These are phyloP conservation scores for Colletotrichum phormii DNA, from an alignment of 2,329 filamentous ascomycete genomes.

Conservation along the genomic window DNA sequence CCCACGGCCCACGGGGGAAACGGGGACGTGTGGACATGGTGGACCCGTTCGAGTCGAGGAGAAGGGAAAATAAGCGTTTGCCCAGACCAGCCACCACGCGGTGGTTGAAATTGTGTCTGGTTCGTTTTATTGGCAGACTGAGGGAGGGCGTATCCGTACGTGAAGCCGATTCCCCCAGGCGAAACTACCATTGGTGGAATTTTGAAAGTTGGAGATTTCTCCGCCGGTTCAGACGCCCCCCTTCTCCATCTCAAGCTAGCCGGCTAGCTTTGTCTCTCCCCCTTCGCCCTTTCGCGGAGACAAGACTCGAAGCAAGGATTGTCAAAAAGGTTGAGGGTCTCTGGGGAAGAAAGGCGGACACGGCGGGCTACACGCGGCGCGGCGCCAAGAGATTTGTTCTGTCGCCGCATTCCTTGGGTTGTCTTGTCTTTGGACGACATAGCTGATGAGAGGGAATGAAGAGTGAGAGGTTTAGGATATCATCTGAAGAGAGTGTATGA, in stretches of 20 bases:
- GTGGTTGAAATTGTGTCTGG: constrained; percentile 1
- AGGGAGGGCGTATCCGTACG: neutral
- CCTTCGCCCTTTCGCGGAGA: neutral
- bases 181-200: constrained; percentile 34
- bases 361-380: constrained; percentile 15
- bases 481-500: neutral
- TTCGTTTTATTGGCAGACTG: neutral
- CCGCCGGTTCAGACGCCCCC: constrained; percentile 12
- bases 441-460: neutral
- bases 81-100: constrained; percentile 32
- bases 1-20: neutral
- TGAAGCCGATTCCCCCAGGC: neutral
- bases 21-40: no score
- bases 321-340: neutral
- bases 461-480: neutral
- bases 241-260: neutral
- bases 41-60: neutral
- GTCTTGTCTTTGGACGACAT: constrained; percentile 16
- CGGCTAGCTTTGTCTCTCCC: no score
- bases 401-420: constrained; percentile 30
- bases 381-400: constrained; percentile 22
- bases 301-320: constrained; percentile 12
- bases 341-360: constrained; percentile 14
- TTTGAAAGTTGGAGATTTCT: constrained; percentile 22
- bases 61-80: constrained; percentile 33